A percentile compares a stretch with the other conserved stretches of the same genome.
Evolutionary conservation across 2,329 filamentous ascomycete genomes (phyloP).

Genomic region (Westerdykella sp.): DNA sequence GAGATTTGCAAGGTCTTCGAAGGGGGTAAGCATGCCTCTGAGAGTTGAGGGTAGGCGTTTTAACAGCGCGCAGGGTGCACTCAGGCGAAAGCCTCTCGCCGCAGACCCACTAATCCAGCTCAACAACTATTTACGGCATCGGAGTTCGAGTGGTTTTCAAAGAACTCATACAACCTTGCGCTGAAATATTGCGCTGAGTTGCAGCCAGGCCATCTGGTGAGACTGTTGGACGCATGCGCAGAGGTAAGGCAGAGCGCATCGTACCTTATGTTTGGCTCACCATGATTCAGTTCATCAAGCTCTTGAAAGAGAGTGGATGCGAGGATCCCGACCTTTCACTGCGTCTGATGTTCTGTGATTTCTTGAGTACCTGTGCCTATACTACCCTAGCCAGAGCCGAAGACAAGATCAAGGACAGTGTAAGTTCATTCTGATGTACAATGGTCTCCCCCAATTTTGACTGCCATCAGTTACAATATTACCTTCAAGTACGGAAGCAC

Average conservation of each 20-base stretch:
- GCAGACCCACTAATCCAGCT: conserved; percentile 40
- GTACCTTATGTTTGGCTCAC: conserved; percentile 1
- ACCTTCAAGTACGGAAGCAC: conserved; percentile 56
- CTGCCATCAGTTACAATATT: conserved; percentile 53
- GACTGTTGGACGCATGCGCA: conserved; percentile 47
- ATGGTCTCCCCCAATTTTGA: conserved; percentile 1
- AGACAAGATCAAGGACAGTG: conserved; percentile 36
- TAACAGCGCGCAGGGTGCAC: conserved; percentile 43
- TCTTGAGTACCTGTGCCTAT: conserved; percentile 49
- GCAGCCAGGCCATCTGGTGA: conserved; percentile 48
- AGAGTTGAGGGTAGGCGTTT: conserved; percentile 8
- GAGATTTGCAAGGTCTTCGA: conserved; percentile 55
- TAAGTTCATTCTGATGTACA: conserved; percentile 19
- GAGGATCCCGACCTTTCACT: conserved; percentile 46
- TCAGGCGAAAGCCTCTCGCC: conserved; percentile 40
- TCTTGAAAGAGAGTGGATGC: conserved; percentile 26
- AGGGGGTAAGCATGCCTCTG: conserved; percentile 31
- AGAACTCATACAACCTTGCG: conserved; percentile 73
- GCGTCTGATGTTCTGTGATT: conserved; percentile 64
- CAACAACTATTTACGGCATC: conserved; percentile 48
- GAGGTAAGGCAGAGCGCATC: conserved; percentile 26
- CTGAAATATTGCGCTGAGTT: conserved; percentile 57
- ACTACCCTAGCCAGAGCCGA: conserved; percentile 46
- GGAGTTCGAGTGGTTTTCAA: conserved; percentile 79
- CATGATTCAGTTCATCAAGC: conserved; percentile 36